A percentile compares a stretch with the other conserved stretches of the same genome.
phyloP scores from a whole-genome alignment of 495 filamentous ascomycete genomes.

The Symbiotaphrina buchneri region DNA sequence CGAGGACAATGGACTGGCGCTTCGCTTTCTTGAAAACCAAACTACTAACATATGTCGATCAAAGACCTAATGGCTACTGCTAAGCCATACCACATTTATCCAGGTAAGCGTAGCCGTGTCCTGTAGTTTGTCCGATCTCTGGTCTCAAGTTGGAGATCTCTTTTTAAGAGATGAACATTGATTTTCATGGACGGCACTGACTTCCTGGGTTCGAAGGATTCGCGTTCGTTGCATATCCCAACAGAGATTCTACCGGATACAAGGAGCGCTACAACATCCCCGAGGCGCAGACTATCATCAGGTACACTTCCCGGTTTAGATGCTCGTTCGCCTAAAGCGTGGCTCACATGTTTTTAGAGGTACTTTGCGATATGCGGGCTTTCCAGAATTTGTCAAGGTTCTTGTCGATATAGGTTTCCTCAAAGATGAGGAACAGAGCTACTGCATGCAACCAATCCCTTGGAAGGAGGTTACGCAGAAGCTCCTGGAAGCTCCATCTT shows the following conservation, averaged over 20 bases:
- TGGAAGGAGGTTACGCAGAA: conserved; percentile 71
- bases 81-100: conserved; percentile 83
- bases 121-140: no score
- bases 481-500: conserved; percentile 33
- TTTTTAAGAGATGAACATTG: no score
- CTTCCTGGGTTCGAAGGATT: no score
- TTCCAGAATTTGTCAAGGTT: conserved; percentile 8
- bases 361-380: conserved; percentile 8
- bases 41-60: no score
- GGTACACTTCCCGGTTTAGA: no score
- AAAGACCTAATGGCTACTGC: conserved; percentile 75
- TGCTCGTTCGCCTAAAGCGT: no score
- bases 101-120: no score
- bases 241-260: conserved; percentile 75
- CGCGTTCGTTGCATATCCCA: conserved; percentile 82
- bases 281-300: conserved; percentile 51
- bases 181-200: no score
- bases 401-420: conserved; percentile 9
- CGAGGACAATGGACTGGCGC: no score
- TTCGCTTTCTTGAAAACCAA: no score
- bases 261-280: conserved; percentile 79
- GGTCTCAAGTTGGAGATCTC: no score
- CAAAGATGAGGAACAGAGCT: conserved; percentile 11
- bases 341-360: no score
- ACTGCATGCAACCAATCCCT: conserved; percentile 33